These are phyloP conservation scores for Aschersonia sp. DNA, from an alignment of 2,329 filamentous ascomycete species.

Conservation along the genomic window DNA sequence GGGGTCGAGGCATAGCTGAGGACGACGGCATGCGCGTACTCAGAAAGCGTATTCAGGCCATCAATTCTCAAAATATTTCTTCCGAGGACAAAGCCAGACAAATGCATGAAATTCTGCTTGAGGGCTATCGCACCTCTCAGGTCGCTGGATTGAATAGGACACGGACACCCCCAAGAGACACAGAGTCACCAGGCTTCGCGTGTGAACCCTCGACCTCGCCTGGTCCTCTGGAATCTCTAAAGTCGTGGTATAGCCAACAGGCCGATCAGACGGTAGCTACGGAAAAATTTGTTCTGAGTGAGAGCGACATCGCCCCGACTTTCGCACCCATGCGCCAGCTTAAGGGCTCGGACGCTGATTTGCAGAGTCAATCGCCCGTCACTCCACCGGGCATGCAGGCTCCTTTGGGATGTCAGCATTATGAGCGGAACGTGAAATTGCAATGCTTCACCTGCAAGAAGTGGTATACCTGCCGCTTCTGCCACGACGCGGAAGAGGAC, in stretches of 20 bases:
- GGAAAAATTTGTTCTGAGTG: conserved; percentile 35
- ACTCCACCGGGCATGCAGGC: conserved; percentile 18
- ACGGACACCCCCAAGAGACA: conserved; percentile 5
- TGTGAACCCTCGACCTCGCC: conserved; percentile 26
- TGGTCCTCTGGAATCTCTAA: conserved; percentile 37
- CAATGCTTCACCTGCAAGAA: conserved; percentile 80
- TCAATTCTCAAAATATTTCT: conserved; percentile 47
- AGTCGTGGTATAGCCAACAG: conserved; percentile 40
- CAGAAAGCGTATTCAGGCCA: conserved; percentile 51
- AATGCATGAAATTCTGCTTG: conserved; percentile 58
- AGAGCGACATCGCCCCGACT: conserved; percentile 52
- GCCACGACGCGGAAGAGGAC: conserved; percentile 73
- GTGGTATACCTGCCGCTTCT: conserved; percentile 94
- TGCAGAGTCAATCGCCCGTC: conserved; percentile 8
- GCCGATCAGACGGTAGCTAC: conserved; percentile 19
- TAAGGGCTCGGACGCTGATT: conserved; percentile 31
- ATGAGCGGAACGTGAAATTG: conserved; percentile 88
- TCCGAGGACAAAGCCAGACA: conserved; percentile 53
- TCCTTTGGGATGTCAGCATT: conserved; percentile 74
- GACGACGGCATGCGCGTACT: conserved; percentile 66
- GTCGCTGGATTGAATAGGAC: conserved; percentile 2
- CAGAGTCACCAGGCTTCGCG: conserved; percentile 10
- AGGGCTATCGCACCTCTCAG: conserved; percentile 41
- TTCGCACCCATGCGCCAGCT: conserved; percentile 41
- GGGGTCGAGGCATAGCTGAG: conserved; percentile 40